Percentiles rank a stretch among this genome's conserved stretches.
These are phyloP conservation scores for Phytopythium mirpurense DNA, from an alignment of 352 stramenopile species.

Conservation along the genomic window DNA sequence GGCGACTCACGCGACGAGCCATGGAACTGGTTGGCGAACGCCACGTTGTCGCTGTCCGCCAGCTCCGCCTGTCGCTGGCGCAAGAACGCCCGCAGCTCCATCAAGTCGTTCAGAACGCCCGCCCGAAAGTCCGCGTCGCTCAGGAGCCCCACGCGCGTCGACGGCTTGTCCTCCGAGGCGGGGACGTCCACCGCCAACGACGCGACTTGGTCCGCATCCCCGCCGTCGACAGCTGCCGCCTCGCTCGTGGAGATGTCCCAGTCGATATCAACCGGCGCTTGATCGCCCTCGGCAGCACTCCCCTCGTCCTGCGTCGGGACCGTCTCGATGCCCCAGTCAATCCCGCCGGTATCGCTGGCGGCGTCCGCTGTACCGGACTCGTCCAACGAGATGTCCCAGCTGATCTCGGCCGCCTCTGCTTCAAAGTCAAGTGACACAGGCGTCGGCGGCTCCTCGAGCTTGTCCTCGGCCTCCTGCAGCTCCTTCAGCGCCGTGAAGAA, in stretches of 20 bases:
- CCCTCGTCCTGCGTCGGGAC: slow-evolving; percentile 15
- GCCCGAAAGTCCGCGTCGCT: slow-evolving; percentile 52
- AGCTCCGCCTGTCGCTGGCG: slow-evolving; percentile 47
- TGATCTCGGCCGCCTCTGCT: slow-evolving; percentile 52
- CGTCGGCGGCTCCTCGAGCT: slow-evolving; percentile 10
- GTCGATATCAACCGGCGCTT: slow-evolving; percentile 56
- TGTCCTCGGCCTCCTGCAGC: slow-evolving; percentile 36
- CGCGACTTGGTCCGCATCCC: slow-evolving; percentile 7
- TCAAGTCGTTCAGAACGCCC: slow-evolving; percentile 61
- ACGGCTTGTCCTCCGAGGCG: slow-evolving; percentile 8
- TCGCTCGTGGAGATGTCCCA: slow-evolving; percentile 68
- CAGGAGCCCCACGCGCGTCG: slow-evolving; percentile 46
- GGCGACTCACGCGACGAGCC: slow-evolving; percentile 41
- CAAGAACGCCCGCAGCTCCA: slow-evolving; percentile 70
- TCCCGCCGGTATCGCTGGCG: slow-evolving; percentile 22
- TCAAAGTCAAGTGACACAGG: slow-evolving; percentile 36
- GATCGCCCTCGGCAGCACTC: slow-evolving; percentile 13
- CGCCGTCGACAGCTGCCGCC: slow-evolving; percentile 14
- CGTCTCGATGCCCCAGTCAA: slow-evolving; percentile 69
- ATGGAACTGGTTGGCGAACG: slow-evolving; percentile 75
- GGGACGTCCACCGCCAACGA: slow-evolving; percentile 7
- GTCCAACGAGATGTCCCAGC: slow-evolving; percentile 67
- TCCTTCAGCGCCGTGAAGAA: slow-evolving; percentile 64
- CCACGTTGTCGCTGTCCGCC: slow-evolving; percentile 35
- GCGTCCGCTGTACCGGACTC: slow-evolving; percentile 15